Conservation (phyloP, 176 grass and related monocot genomes). For the Cymbopogon citratus region DNA sequence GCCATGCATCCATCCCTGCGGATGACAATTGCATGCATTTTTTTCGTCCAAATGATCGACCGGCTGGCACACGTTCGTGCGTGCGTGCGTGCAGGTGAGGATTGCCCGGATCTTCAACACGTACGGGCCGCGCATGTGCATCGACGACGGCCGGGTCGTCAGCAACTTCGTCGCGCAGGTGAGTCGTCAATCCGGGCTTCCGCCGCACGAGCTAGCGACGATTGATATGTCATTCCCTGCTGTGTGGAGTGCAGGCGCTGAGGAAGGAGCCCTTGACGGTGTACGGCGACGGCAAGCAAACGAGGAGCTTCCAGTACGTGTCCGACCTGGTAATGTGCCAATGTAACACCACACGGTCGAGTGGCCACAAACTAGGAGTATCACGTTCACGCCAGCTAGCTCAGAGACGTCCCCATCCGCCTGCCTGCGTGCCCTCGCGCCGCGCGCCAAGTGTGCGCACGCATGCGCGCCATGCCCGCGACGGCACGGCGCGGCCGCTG, state of each 20-base stretch:
- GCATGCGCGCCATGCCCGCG: too few relatives aligned
- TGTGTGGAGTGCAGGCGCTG: slow-evolving; percentile 45
- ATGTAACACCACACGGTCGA: too few relatives aligned
- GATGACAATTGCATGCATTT: neutral
- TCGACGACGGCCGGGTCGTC: neutral
- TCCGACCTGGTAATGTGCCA: slow-evolving; percentile 68
- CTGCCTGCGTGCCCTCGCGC: too few relatives aligned
- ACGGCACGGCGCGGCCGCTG: too few relatives aligned
- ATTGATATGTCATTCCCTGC: too few relatives aligned
- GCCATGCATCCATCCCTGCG: neutral
- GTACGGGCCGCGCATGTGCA: neutral
- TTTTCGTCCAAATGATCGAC: neutral
- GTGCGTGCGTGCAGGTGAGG: neutral
- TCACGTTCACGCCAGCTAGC: too few relatives aligned
- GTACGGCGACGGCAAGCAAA: slow-evolving; percentile 98
- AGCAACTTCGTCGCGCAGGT: neutral
- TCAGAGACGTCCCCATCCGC: too few relatives aligned
- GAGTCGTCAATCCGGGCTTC: neutral
- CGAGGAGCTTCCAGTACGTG: slow-evolving; percentile 98
- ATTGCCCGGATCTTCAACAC: neutral
- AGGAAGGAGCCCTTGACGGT: slow-evolving; percentile 94
- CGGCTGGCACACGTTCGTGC: too few relatives aligned
- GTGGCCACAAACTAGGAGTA: too few relatives aligned
- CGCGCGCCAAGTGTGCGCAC: too few relatives aligned
- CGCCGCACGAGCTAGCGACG: too few relatives aligned